Evolutionary conservation across 108 stramenopile genomes (phyloP).

Genomic region (Parietichytrium sp.): DNA sequence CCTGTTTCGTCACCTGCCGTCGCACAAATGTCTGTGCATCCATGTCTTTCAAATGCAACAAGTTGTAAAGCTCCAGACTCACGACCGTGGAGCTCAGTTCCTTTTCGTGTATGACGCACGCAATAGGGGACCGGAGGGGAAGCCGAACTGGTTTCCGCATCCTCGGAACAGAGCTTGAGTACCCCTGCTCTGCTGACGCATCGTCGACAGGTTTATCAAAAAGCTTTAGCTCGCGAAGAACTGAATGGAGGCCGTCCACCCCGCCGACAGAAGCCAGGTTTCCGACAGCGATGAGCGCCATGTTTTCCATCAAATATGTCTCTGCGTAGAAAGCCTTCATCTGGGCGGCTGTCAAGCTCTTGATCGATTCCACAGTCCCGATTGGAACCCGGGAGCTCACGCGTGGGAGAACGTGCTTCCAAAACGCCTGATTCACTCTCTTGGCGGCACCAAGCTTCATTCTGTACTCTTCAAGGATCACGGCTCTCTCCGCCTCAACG

Average conservation of each 20-base stretch:
- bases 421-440: background rate
- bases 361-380: conserved; percentile 15
- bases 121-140: background rate
- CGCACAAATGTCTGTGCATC: background rate
- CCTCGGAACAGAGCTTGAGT: background rate
- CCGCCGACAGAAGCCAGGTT: background rate
- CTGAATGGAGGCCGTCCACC: background rate
- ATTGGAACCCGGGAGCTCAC: conserved; percentile 14
- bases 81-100: background rate
- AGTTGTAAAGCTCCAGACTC: background rate
- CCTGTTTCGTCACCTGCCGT: background rate
- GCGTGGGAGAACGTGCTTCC: background rate
- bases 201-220: background rate
- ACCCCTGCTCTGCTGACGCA: too few species aligned
- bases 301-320: background rate
- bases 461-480: conserved; percentile 36
- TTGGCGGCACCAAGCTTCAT: background rate
- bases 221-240: background rate
- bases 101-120: background rate
- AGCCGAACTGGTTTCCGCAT: background rate
- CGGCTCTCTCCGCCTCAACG: conserved; percentile 35
- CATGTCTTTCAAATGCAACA: background rate
- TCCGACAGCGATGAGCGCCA: background rate
- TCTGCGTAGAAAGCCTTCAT: background rate
- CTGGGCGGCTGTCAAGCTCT: background rate